Percentiles rank a stretch among this genome's conserved stretches.
Evolutionary conservation across 2,329 filamentous ascomycete genomes (phyloP).

Genomic region (Ceratocystis destructans): DNA sequence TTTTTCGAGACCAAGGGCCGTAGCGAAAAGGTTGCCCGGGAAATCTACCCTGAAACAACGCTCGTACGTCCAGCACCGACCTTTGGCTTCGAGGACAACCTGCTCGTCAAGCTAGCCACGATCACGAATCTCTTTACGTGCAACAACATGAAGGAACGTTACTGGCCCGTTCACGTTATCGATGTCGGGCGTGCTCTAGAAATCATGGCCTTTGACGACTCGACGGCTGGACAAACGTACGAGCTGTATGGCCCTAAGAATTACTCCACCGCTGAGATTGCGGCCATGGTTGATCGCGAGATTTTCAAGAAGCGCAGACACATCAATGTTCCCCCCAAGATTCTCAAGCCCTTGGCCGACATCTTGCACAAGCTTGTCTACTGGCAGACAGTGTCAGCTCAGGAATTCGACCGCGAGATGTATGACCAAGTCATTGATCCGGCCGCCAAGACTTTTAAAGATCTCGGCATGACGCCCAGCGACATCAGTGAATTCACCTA

Average conservation of each 20-base stretch:
- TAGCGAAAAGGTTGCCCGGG: slow-evolving; percentile 70
- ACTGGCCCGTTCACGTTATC: slow-evolving; percentile 84
- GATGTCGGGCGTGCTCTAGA: slow-evolving; percentile 85
- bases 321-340: slow-evolving; percentile 72
- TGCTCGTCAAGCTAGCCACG: slow-evolving; percentile 73
- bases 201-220: slow-evolving; percentile 80
- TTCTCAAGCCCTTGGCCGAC: slow-evolving; percentile 62
- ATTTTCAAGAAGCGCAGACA: slow-evolving; percentile 82
- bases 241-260: slow-evolving; percentile 90
- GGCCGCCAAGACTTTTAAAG: slow-evolving; percentile 86
- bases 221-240: slow-evolving; percentile 75
- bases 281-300: slow-evolving; percentile 76
- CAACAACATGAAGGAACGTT: slow-evolving; percentile 86
- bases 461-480: slow-evolving; percentile 76
- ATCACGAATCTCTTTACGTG: slow-evolving; percentile 72
- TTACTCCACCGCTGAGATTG: slow-evolving; percentile 80
- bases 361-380: slow-evolving; percentile 71
- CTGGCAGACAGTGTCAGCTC: slow-evolving; percentile 73
- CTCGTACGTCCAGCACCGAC: slow-evolving; percentile 87
- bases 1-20: slow-evolving; percentile 84
- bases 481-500: slow-evolving; percentile 81
- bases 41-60: slow-evolving; percentile 91
- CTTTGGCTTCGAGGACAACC: slow-evolving; percentile 88
- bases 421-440: slow-evolving; percentile 85
- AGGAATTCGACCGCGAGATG: slow-evolving; percentile 84